phyloP scores from a whole-genome alignment of 345 rosid species.

The Eucalyptus tenuipes region DNA sequence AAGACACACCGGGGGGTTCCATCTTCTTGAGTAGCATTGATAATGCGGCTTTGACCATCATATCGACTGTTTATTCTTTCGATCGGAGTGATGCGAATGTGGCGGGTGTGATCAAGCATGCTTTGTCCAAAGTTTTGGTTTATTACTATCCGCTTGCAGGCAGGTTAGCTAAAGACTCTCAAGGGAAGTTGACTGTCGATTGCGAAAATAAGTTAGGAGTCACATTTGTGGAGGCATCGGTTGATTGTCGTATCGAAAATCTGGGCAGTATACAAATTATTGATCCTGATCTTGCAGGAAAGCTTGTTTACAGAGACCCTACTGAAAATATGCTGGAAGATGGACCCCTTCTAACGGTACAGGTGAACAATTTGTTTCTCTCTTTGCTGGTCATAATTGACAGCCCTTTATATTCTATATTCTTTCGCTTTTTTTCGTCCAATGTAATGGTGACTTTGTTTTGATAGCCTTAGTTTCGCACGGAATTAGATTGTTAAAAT shows the following conservation, averaged over 20 bases:
- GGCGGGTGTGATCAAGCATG: slow-evolving; percentile 16
- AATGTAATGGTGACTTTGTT: background rate
- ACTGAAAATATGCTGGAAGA: background rate
- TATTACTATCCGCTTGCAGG: slow-evolving; percentile 53
- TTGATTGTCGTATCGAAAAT: slow-evolving; percentile 21
- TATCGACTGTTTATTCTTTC: background rate
- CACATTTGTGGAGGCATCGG: slow-evolving; percentile 27
- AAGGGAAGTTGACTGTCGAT: slow-evolving; percentile 15
- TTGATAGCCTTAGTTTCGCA: background rate
- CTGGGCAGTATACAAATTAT: background rate
- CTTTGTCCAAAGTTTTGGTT: slow-evolving; percentile 42
- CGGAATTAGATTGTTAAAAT: background rate
- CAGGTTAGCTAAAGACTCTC: slow-evolving; percentile 21
- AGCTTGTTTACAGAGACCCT: background rate
- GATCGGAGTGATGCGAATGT: background rate
- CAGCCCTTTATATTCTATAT: background rate
- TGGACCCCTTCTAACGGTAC: background rate
- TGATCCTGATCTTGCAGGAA: background rate
- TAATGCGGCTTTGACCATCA: no score
- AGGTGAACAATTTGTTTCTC: background rate
- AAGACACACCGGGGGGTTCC: background rate
- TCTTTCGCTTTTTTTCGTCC: background rate
- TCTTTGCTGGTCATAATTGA: background rate
- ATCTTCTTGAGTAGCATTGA: background rate
- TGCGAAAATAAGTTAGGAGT: slow-evolving; percentile 33